These are phyloP conservation scores for Musa troglodytarum DNA, from an alignment of 176 grass and related monocot genomes.

Conservation along the genomic window DNA sequence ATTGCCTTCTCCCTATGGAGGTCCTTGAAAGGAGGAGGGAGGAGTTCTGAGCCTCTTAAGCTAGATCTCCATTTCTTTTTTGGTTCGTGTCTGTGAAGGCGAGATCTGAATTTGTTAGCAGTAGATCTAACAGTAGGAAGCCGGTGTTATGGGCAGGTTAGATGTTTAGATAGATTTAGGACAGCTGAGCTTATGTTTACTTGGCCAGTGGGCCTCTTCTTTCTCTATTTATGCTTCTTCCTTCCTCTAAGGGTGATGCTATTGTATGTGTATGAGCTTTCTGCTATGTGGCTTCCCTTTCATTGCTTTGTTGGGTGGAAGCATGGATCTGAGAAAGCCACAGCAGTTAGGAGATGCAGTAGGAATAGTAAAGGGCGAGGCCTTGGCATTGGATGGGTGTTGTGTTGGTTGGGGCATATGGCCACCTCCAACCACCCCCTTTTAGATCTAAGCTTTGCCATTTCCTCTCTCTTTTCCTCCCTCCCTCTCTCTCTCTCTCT, in stretches of 20 bases:
- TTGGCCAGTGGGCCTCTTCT: constrained; percentile 5
- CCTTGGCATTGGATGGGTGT: background rate
- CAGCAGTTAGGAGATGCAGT: constrained; percentile 9
- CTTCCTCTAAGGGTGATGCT: background rate
- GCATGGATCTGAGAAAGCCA: constrained; percentile 2
- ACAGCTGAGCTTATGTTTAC: background rate
- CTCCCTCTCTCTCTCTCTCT: background rate
- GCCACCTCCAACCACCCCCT: background rate
- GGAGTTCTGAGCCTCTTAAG: background rate
- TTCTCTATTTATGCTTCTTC: constrained; percentile 12
- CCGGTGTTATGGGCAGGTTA: background rate
- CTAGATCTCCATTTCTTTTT: background rate
- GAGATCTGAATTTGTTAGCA: background rate
- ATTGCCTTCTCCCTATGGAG: background rate
- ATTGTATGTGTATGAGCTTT: background rate
- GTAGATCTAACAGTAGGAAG: constrained; percentile 1
- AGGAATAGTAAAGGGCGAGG: background rate
- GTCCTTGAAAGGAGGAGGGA: background rate
- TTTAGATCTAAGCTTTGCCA: background rate
- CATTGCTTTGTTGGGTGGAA: constrained; percentile 16
- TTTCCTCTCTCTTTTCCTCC: background rate
- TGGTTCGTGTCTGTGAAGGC: background rate
- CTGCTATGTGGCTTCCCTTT: background rate
- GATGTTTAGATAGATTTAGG: constrained; percentile 13
- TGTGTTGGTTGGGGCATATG: background rate